phyloP scores from a whole-genome alignment of 768 basidiomycete genomes.

The Tephrocybe sp. region DNA sequence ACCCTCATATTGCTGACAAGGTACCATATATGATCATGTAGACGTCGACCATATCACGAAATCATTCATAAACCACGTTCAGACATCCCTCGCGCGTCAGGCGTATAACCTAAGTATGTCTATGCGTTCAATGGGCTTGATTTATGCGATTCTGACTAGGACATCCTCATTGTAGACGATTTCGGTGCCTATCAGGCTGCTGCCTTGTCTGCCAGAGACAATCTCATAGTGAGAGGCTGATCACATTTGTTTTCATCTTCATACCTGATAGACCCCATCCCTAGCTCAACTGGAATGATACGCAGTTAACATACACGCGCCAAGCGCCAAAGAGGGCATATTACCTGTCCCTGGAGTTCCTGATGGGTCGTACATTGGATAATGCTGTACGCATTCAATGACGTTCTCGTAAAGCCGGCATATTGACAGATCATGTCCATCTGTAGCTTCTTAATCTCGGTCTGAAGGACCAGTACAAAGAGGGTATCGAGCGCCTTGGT shows the following conservation, averaged over 20 bases:
- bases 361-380: constrained; percentile 80
- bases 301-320: constrained; percentile 71
- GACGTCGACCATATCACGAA: constrained; percentile 63
- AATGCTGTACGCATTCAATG: constrained; percentile 42
- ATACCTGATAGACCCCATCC: constrained; percentile 6
- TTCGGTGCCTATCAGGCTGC: constrained; percentile 91
- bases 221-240: constrained; percentile 60
- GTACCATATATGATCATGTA: constrained; percentile 29
- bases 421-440: neutral
- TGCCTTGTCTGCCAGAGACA: constrained; percentile 84
- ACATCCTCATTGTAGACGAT: constrained; percentile 43
- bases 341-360: constrained; percentile 93
- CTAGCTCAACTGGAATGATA: constrained; percentile 84
- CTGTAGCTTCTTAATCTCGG: constrained; percentile 84
- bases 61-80: constrained; percentile 79
- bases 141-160: constrained; percentile 1
- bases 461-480: constrained; percentile 70
- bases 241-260: constrained; percentile 1
- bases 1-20: constrained; percentile 2
- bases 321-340: constrained; percentile 89
- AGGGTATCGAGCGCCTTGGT: constrained; percentile 73
- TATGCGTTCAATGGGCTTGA: neutral
- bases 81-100: constrained; percentile 87
- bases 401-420: neutral
- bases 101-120: constrained; percentile 76